Percentiles rank a stretch among this genome's conserved stretches.
Evolutionary conservation across 2,329 filamentous ascomycete species (phyloP).

Genomic region (Colletotrichum sp.): DNA sequence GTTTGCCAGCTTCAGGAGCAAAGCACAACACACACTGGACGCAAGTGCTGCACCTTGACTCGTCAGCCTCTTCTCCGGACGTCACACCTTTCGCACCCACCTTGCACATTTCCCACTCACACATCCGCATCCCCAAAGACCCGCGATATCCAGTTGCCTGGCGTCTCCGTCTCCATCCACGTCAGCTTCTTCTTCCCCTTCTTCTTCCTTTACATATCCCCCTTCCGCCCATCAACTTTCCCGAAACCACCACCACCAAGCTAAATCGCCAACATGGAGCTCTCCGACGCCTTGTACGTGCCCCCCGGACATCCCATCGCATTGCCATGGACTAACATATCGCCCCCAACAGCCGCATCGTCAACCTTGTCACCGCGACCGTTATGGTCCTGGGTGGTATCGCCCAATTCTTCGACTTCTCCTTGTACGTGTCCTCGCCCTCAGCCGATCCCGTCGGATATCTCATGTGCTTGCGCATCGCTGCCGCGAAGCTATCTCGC

Average conservation of each 20-base stretch:
- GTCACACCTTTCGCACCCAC: conserved; percentile 20
- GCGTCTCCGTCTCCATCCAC: conserved; percentile 7
- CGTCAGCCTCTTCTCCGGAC: conserved; percentile 18
- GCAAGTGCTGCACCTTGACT: conserved; percentile 5
- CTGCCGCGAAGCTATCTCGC: background rate
- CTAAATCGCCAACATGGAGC: conserved; percentile 70
- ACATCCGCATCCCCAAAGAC: background rate
- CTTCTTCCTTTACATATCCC: background rate
- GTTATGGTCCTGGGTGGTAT: conserved; percentile 89
- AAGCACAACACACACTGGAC: background rate
- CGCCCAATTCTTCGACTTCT: conserved; percentile 68
- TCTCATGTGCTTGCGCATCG: background rate
- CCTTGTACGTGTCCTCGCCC: conserved; percentile 55
- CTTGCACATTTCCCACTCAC: conserved; percentile 5
- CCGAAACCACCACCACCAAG: background rate
- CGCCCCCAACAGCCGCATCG: conserved; percentile 73
- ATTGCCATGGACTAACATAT: conserved; percentile 17
- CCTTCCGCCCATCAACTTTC: background rate
- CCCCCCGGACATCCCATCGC: background rate
- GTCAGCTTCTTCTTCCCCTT: conserved; percentile 8
- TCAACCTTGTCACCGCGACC: conserved; percentile 87
- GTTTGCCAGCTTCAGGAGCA: conserved; percentile 19
- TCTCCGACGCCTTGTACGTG: conserved; percentile 91
- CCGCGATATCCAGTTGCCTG: conserved; percentile 16
- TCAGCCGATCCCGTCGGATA: background rate